Percentiles rank a stretch among this genome's conserved stretches.
Evolutionary conservation across 1,139 yeast genomes (phyloP).

Genomic region (Candida sanyaensis): DNA sequence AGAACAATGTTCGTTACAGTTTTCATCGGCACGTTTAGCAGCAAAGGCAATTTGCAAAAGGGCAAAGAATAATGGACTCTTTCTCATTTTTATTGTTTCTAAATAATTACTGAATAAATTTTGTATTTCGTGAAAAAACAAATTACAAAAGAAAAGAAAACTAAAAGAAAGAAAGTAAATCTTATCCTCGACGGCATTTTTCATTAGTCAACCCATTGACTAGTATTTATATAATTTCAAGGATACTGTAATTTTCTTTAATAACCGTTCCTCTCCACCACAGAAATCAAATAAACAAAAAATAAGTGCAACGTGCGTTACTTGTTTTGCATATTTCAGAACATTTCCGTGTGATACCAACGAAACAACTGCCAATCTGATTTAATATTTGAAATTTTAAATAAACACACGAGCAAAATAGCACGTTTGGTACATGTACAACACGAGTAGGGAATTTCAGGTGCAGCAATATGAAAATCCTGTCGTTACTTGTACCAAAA

Average conservation of each 20-base stretch:
- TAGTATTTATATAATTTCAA: background rate
- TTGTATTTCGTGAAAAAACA: background rate
- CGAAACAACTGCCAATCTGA: background rate
- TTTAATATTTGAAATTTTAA: background rate
- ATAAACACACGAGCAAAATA: background rate
- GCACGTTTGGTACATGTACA: background rate
- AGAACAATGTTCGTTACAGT: constrained; percentile 3
- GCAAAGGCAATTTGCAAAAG: constrained; percentile 6
- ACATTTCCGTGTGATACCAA: constrained; percentile 2
- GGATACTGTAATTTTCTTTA: background rate
- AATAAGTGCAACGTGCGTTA: background rate
- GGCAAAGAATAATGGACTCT: constrained; percentile 4
- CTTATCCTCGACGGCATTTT: no score
- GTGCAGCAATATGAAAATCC: background rate
- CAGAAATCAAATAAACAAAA: background rate
- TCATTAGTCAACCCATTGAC: no score
- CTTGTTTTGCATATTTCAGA: background rate
- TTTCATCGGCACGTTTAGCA: constrained; percentile 3
- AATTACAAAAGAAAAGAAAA: background rate
- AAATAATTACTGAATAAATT: no score
- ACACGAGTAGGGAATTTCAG: background rate
- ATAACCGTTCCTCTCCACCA: background rate
- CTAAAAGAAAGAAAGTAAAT: background rate
- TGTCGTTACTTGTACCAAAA: background rate
- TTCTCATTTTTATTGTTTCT: background rate